A percentile compares a stretch with the other conserved stretches of the same genome.
Evolutionary conservation across 2,329 filamentous ascomycete genomes (phyloP).

Genomic region (Colletotrichum noveboracense): DNA sequence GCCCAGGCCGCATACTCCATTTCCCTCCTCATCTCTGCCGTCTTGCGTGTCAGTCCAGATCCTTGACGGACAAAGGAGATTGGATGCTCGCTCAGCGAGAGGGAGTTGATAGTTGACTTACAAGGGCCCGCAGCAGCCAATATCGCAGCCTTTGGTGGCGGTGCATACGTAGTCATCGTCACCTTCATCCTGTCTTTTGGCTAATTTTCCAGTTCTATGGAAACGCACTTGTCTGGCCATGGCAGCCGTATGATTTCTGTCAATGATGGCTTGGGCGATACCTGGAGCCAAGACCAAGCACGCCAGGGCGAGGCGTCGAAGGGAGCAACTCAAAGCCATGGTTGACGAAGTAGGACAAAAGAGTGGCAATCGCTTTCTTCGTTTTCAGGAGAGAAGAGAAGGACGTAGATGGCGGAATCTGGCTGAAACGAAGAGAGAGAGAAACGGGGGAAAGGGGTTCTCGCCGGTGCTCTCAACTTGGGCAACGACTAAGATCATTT

Average conservation of each 20-base stretch:
- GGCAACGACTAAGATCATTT: neutral
- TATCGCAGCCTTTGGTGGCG: slow-evolving; percentile 17
- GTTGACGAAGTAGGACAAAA: neutral
- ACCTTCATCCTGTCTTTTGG: neutral
- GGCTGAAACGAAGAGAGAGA: neutral
- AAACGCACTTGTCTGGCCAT: neutral
- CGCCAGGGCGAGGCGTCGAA: neutral
- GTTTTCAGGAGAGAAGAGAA: neutral
- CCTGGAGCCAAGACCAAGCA: neutral
- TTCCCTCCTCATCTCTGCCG: neutral
- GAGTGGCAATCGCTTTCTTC: neutral
- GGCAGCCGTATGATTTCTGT: neutral
- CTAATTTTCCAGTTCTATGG: neutral
- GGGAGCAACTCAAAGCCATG: neutral
- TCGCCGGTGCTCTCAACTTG: neutral
- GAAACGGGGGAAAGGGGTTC: neutral
- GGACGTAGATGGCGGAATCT: neutral
- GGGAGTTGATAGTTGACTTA: slow-evolving; percentile 2
- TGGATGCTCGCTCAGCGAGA: neutral
- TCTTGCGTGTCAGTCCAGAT: neutral
- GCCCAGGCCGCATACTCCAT: slow-evolving; percentile 24
- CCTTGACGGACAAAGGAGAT: neutral
- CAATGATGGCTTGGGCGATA: neutral
- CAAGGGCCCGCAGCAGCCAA: slow-evolving; percentile 26
- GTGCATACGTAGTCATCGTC: slow-evolving; percentile 17